phyloP scores from a whole-genome alignment of 2,329 filamentous ascomycete genomes.

The Fusarium virguliforme region DNA sequence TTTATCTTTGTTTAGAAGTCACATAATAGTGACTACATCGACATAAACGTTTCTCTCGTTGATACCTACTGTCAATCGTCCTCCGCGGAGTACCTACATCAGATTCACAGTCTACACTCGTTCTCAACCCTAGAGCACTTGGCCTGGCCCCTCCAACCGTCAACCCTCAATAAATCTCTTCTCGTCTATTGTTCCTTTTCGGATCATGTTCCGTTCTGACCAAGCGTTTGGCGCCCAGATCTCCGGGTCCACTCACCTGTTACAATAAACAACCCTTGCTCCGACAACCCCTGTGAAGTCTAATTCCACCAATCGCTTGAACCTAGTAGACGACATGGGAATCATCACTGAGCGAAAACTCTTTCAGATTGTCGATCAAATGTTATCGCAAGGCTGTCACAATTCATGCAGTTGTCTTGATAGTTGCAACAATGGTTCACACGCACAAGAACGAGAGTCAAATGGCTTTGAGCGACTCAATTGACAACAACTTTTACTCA shows the following conservation, averaged over 20 bases:
- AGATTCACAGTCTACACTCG: too few relatives aligned
- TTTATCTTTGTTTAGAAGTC: background rate
- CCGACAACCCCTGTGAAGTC: conserved; percentile 36
- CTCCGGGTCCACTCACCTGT: conserved; percentile 47
- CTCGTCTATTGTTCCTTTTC: conserved; percentile 3
- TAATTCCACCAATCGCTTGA: conserved; percentile 48
- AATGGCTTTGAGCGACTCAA: background rate
- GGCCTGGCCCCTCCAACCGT: background rate
- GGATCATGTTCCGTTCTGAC: conserved; percentile 7
- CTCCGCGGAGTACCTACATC: too few relatives aligned
- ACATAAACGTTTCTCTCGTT: background rate
- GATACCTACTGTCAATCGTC: background rate
- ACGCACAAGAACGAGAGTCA: background rate
- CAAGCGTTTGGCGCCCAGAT: conserved; percentile 24
- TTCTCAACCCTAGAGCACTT: background rate
- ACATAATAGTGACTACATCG: background rate
- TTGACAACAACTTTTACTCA: background rate
- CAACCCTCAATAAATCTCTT: background rate
- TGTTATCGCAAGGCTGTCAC: background rate
- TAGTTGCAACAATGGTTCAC: background rate
- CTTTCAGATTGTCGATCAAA: background rate
- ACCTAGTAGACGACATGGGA: background rate
- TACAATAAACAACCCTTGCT: conserved; percentile 33
- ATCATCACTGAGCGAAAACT: background rate
- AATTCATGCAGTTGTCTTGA: background rate